Evolutionary conservation across 345 rosid genomes (phyloP).

Genomic region (Schrenkiella parvula): DNA sequence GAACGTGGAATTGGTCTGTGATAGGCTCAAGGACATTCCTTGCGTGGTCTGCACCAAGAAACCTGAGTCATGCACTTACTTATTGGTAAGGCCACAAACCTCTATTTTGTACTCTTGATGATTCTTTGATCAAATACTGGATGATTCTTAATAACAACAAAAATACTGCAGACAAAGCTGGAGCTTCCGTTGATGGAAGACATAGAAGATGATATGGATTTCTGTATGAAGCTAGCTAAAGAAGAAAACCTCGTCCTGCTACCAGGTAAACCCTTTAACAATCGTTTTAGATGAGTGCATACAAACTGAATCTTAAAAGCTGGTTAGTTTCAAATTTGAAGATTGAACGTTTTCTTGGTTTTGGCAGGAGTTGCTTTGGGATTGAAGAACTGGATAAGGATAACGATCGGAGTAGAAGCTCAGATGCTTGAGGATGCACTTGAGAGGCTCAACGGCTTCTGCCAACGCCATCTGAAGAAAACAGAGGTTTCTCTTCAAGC

Average conservation of each 20-base stretch:
- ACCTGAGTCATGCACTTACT: conserved; percentile 59
- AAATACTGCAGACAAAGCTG: conserved; percentile 39
- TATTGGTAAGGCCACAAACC: conserved; percentile 46
- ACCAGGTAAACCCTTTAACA: conserved; percentile 37
- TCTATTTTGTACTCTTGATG: neutral
- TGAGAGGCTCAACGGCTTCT: conserved; percentile 52
- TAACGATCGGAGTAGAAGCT: conserved; percentile 55
- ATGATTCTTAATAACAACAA: neutral
- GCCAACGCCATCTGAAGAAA: conserved; percentile 38
- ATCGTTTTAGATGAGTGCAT: neutral
- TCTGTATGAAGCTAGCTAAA: conserved; percentile 55
- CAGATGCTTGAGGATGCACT: conserved; percentile 55
- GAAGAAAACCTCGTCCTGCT: conserved; percentile 56
- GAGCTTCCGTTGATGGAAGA: conserved; percentile 37
- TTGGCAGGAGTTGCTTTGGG: conserved; percentile 56
- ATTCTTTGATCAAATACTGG: neutral
- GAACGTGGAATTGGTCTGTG: conserved; percentile 36
- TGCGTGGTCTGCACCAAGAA: conserved; percentile 42
- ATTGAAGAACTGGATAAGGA: conserved; percentile 59
- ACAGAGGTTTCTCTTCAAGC: conserved; percentile 6
- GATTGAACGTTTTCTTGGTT: neutral
- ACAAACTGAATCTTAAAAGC: neutral
- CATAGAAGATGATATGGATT: conserved; percentile 55
- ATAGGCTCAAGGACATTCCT: conserved; percentile 43
- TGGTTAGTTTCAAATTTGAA: neutral